Base-by-base conservation (phyloP, 345 rosid genomes). In the Rubroshorea leprosula region DNA sequence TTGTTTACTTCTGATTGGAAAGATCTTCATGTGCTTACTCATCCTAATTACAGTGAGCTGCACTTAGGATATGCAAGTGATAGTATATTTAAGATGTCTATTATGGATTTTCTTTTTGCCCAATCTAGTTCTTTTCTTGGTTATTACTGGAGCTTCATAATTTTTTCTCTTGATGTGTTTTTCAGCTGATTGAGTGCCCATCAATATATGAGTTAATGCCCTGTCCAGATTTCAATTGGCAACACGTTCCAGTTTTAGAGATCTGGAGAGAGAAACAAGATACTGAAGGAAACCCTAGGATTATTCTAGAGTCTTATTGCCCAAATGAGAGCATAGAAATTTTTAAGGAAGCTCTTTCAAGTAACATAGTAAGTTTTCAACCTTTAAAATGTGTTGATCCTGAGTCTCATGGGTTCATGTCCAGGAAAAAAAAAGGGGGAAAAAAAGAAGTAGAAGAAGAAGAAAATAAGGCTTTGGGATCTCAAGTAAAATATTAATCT, bases 151-250 rank as follows among this genome's bases (percentile, higher is more conserved):
- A 45, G 29, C 16, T 31, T 60, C 35, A 12, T 12, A 31, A 21
- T 50, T 29, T 49, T 49, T 29, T 31, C 10, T 29, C 41, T 18
- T 35, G n/a, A 20, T 60, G 55, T 47, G 49, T 60, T 21, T 35
- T 67, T 77, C 91, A 89, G 90, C 83, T 89, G 68, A 89, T 89
- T 29, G 96, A 89, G 68, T 89, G 96, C 64, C 96, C 94, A 46
- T 89, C 96, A 0, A 69, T 89, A 66, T 89, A 89, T 41, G 96
- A 89, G 75, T 62, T 89, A 72, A 86, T 86, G 90, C 75, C 89
- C 51, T 80, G 89, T 55, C 89, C 87, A 17, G 54, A 76, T 70
- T 89, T 86, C 68, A 59, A 61, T 1, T 89, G 96, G 94, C 69
- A 86, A 66, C 76, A 75, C 54, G 51, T 55, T 64, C 90, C 94